These are phyloP conservation scores for Leptomonas seymouri DNA, from an alignment of 208 protist genomes.

Conservation along the genomic window DNA sequence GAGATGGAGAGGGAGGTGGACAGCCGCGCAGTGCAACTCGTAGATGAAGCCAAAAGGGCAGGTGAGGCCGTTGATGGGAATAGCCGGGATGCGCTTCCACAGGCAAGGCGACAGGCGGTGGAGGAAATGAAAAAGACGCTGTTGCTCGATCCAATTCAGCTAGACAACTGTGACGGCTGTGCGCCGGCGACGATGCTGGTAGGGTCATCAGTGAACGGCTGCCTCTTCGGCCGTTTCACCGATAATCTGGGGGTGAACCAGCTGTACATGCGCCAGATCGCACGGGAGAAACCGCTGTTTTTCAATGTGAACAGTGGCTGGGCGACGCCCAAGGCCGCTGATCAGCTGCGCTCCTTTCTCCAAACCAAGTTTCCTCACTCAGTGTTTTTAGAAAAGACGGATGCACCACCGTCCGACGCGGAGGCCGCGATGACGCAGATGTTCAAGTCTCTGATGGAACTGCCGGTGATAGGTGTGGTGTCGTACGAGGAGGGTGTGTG, in stretches of 20 bases:
- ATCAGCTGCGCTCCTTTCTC: constrained; percentile 36
- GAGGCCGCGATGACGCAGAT: constrained; percentile 4
- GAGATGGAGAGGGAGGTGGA: neutral
- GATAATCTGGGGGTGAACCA: constrained; percentile 30
- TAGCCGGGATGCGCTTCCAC: neutral
- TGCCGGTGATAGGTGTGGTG: constrained; percentile 49
- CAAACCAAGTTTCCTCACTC: constrained; percentile 23
- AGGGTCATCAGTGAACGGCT: constrained; percentile 9
- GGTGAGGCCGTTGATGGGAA: neutral
- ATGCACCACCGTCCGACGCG: neutral
- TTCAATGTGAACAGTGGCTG: constrained; percentile 51
- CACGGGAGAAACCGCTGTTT: constrained; percentile 30
- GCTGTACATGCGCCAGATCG: constrained; percentile 13
- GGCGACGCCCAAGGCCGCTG: constrained; percentile 2
- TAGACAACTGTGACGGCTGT: constrained; percentile 66
- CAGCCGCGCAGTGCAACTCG: neutral
- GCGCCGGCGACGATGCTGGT: constrained; percentile 39
- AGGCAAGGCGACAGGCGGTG: neutral
- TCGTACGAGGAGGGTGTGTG: constrained; percentile 48
- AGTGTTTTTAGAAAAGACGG: constrained; percentile 28
- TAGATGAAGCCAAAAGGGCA: neutral
- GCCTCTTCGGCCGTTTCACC: constrained; percentile 36
- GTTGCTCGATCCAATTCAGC: neutral
- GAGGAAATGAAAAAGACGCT: constrained; percentile 1
- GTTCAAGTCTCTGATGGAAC: constrained; percentile 48